Evolutionary conservation across 2,329 filamentous ascomycete species (phyloP).

Genomic region (Ophiosphaerella narmari): DNA sequence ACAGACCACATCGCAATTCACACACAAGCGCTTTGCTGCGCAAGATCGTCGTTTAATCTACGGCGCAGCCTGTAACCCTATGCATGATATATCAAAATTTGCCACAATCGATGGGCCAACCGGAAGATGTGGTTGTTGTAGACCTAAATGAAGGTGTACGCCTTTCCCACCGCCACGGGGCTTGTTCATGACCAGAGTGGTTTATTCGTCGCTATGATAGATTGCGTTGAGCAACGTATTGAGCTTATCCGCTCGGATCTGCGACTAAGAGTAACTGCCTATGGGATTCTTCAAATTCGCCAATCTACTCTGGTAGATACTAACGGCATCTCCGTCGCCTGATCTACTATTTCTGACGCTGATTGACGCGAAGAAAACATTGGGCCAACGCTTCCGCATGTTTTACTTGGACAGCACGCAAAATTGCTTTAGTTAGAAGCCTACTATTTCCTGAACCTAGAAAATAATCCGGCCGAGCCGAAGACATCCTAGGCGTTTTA

Average conservation of each 20-base stretch:
- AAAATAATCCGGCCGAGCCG: no score
- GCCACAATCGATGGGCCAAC: neutral
- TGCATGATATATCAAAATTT: neutral
- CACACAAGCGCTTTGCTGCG: neutral
- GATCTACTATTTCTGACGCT: no score
- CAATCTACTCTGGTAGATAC: no score
- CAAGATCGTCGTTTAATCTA: neutral
- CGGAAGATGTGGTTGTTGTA: neutral
- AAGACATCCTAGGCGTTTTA: no score
- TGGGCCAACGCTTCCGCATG: no score
- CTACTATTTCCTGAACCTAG: no score
- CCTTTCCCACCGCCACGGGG: neutral
- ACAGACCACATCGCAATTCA: neutral
- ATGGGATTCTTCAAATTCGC: neutral
- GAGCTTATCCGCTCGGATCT: neutral
- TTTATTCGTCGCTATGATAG: neutral
- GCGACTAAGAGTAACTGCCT: neutral
- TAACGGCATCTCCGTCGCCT: no score
- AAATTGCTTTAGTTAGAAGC: no score
- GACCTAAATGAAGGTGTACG: neutral
- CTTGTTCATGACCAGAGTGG: neutral
- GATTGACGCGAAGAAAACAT: no score
- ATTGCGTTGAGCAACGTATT: neutral
- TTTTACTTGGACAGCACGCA: no score
- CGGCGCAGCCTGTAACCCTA: neutral